Percentiles rank a stretch among this genome's conserved stretches.
phyloP scores from a whole-genome alignment of 2,329 filamentous ascomycete species.

The Stagonosporopsis tanaceti region DNA sequence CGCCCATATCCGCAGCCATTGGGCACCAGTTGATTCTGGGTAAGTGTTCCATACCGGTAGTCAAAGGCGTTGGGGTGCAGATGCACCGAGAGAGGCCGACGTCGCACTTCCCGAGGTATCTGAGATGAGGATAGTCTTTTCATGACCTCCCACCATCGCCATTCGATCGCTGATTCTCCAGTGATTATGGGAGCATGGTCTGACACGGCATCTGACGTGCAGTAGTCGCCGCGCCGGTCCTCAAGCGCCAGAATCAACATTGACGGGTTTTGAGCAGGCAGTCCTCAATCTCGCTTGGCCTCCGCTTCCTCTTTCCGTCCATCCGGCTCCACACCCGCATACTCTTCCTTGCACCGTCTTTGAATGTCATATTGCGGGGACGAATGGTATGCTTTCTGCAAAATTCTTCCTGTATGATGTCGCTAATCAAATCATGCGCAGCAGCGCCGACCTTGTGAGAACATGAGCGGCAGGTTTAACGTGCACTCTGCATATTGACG shows the following conservation, averaged over 20 bases:
- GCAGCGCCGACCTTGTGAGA: constrained; percentile 1
- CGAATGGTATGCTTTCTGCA: constrained; percentile 1
- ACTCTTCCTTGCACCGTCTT: constrained; percentile 10
- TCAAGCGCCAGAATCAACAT: constrained; percentile 1
- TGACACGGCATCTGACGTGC: constrained; percentile 9
- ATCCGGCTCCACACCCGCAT: constrained; percentile 18
- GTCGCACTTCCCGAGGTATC: constrained; percentile 15
- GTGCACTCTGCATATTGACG: constrained; percentile 3
- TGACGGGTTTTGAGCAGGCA: constrained; percentile 2
- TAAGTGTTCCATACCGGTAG: not conserved
- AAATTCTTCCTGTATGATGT: constrained; percentile 7
- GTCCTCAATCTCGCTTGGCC: constrained; percentile 21
- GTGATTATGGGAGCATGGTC: constrained; percentile 5
- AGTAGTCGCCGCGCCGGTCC: constrained; percentile 7
- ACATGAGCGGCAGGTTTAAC: constrained; percentile 3
- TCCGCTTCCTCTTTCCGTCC: constrained; percentile 15
- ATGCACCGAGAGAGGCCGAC: constrained; percentile 7
- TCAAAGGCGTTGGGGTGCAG: not conserved
- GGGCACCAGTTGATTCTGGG: not conserved
- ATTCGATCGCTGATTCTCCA: constrained; percentile 1
- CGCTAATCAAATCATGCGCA: constrained; percentile 9
- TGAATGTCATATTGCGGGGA: constrained; percentile 16
- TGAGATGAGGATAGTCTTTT: not conserved
- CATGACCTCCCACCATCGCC: constrained; percentile 7
- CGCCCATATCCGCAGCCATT: constrained; percentile 7